A percentile compares a stretch with the other conserved stretches of the same genome.
phyloP scores from a whole-genome alignment of 768 basidiomycete species.

The Asterophora parasitica region DNA sequence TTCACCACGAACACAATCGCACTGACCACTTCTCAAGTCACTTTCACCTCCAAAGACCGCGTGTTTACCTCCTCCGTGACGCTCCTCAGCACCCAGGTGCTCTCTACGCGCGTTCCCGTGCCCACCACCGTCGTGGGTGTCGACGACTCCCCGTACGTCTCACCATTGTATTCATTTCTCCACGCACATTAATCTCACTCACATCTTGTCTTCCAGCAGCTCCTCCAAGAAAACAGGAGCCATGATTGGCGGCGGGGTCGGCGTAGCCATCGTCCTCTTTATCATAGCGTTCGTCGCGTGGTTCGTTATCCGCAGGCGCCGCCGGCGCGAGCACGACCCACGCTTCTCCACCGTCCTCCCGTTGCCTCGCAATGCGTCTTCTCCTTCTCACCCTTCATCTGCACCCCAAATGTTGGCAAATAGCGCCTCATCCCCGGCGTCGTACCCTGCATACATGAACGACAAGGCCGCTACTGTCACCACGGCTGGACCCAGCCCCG shows the following conservation, averaged over 20 bases:
- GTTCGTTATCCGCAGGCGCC: conserved; percentile 15
- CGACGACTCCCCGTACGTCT: conserved; percentile 6
- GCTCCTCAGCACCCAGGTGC: conserved; percentile 6
- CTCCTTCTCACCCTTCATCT: neutral
- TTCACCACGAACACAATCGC: conserved; percentile 4
- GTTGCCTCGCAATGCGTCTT: neutral
- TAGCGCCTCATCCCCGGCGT: neutral
- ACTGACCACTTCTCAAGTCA: conserved; percentile 2
- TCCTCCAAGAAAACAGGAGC: conserved; percentile 11
- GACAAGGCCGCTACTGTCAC: neutral
- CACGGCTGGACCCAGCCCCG: neutral
- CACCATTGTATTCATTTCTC: too few relatives aligned
- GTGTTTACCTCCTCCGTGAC: conserved; percentile 3
- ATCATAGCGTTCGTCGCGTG: conserved; percentile 10
- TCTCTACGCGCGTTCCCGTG: conserved; percentile 7
- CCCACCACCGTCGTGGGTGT: neutral
- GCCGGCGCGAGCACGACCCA: conserved; percentile 12
- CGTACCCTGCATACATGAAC: neutral
- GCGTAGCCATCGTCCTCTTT: conserved; percentile 15
- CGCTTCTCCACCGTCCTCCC: conserved; percentile 6
- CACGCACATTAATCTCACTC: neutral
- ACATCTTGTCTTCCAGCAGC: neutral
- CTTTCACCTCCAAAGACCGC: conserved; percentile 3
- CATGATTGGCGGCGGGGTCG: conserved; percentile 15
- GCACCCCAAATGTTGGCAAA: neutral